Conservation (phyloP, 345 rosid species). For the Euphorbia pulcherrima region DNA sequence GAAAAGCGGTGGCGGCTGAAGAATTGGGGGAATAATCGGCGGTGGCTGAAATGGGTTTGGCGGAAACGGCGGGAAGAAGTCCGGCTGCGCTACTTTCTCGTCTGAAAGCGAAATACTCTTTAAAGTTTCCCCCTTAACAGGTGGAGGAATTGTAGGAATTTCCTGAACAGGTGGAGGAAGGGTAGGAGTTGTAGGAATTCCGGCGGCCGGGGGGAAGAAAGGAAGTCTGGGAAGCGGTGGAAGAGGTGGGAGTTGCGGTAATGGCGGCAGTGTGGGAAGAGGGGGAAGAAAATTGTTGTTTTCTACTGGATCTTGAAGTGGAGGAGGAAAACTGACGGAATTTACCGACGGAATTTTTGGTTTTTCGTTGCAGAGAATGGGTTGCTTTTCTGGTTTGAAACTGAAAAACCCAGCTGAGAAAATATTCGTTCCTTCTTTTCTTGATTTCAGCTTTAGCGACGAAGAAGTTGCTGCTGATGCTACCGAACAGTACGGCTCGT, state of each 20-base stretch:
- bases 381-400: constrained; percentile 69
- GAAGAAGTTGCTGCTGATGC: constrained; percentile 67
- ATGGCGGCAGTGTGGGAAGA: constrained; percentile 46
- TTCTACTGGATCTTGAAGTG: constrained; percentile 32
- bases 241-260: constrained; percentile 49
- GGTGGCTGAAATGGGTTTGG: constrained; percentile 26
- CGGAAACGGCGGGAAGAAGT: constrained; percentile 22
- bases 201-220: constrained; percentile 46
- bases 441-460: constrained; percentile 50
- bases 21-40: constrained; percentile 13
- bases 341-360: constrained; percentile 22
- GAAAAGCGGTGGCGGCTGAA: constrained; percentile 13
- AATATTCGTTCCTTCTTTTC: constrained; percentile 43
- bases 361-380: constrained; percentile 57
- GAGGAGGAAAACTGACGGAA: constrained; percentile 24
- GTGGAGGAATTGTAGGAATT: constrained; percentile 38
- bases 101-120: too few relatives aligned
- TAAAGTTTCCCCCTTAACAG: too few relatives aligned
- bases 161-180: constrained; percentile 43
- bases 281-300: constrained; percentile 24
- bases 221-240: constrained; percentile 43
- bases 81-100: constrained; percentile 9
- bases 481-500: constrained; percentile 66
- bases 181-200: constrained; percentile 38
- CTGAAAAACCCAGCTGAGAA: constrained; percentile 93